Evolutionary conservation across 768 basidiomycete species (phyloP).

Genomic region (Leccinum subgranulosum): DNA sequence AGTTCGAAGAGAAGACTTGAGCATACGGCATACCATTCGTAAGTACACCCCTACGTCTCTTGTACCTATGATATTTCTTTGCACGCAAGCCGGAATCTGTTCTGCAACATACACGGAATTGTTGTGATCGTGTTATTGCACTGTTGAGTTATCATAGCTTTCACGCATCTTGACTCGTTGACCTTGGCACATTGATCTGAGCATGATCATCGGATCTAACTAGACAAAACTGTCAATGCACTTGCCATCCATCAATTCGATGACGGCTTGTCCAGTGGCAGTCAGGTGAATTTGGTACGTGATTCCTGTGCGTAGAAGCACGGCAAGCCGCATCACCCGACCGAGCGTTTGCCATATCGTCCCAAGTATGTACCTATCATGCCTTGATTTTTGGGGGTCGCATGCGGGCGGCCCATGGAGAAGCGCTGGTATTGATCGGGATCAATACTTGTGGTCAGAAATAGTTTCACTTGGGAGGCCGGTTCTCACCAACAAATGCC

Average conservation of each 20-base stretch:
- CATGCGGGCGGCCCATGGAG: not conserved
- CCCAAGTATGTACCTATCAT: not conserved
- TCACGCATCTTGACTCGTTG: constrained; percentile 14
- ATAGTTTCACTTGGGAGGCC: too few species aligned
- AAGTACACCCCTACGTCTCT: constrained; percentile 53
- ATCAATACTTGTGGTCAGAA: too few species aligned
- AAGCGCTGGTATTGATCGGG: not conserved
- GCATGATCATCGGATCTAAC: not conserved
- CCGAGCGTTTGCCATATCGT: too few species aligned
- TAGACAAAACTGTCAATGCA: not conserved
- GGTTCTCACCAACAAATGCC: too few species aligned
- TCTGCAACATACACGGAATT: not conserved
- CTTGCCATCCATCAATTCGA: not conserved
- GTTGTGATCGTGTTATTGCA: not conserved
- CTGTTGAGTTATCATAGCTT: constrained; percentile 27
- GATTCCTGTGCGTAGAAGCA: not conserved
- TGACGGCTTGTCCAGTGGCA: not conserved
- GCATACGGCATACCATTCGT: constrained; percentile 37
- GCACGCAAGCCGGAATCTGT: constrained; percentile 14
- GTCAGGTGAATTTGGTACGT: constrained; percentile 3
- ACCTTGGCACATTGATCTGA: constrained; percentile 25
- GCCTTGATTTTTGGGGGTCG: too few species aligned
- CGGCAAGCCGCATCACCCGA: too few species aligned
- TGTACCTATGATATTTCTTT: constrained; percentile 39
- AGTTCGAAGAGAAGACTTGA: constrained; percentile 19